Conservation (phyloP, 495 filamentous ascomycete genomes). For the Halenospora varia region DNA sequence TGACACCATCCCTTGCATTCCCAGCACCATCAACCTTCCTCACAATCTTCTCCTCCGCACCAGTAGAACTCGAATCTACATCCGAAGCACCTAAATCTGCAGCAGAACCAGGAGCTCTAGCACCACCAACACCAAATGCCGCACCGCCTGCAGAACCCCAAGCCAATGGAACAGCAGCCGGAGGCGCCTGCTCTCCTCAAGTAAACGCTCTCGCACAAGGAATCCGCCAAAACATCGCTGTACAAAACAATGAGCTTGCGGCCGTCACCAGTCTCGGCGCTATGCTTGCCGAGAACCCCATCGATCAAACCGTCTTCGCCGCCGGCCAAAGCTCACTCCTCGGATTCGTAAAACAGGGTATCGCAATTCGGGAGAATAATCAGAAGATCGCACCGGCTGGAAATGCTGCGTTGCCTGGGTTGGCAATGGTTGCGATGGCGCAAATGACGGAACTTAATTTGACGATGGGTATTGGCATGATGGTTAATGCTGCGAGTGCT, state of each 20-base stretch:
- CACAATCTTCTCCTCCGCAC: neutral
- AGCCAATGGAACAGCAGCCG: neutral
- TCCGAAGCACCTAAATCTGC: neutral
- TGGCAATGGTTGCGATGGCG: slow-evolving; percentile 17
- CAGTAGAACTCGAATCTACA: neutral
- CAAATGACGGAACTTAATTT: slow-evolving; percentile 13
- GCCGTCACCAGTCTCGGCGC: slow-evolving; percentile 7
- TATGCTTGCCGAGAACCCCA: slow-evolving; percentile 7
- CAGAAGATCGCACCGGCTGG: slow-evolving; percentile 17
- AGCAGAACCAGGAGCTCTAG: neutral
- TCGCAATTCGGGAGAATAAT: slow-evolving; percentile 13
- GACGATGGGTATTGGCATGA: slow-evolving; percentile 3
- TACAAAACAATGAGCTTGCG: slow-evolving; percentile 14
- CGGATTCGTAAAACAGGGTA: slow-evolving; percentile 9
- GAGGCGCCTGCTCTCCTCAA: slow-evolving; percentile 1
- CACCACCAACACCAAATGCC: neutral
- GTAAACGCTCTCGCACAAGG: slow-evolving; percentile 11
- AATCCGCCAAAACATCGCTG: slow-evolving; percentile 13
- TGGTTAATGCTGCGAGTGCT: too few species aligned
- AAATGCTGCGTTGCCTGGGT: slow-evolving; percentile 8
- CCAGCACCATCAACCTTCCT: neutral
- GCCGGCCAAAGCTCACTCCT: slow-evolving; percentile 5
- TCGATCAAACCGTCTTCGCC: slow-evolving; percentile 10
- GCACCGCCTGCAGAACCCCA: neutral
- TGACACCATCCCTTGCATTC: neutral